Evolutionary conservation across 805 yeast species (phyloP), one percentile per base, ranked within the genome.

Genomic region (Cyberlindnera lachancei): DNA sequence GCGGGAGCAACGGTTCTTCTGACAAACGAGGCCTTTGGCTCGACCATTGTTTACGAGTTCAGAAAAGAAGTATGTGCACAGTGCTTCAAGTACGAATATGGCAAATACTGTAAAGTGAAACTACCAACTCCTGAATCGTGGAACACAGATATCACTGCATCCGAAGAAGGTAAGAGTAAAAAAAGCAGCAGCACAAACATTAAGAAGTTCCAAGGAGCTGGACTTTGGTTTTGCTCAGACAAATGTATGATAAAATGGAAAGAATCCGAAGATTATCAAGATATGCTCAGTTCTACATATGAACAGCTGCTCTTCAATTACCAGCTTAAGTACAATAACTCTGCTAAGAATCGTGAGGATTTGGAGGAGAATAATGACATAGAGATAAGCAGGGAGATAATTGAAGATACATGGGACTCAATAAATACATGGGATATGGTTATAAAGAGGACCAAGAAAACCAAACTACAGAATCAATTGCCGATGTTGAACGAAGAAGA

Each of bases 61-160:
- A 65, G 71, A 30, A 76, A 75, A 41, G 85, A 78, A 44, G 80
- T 73, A 2, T 78, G 86, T 48, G 60, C 68, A 7, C 44, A 48
- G 37, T 78, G 86, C 42, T 73, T 64, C 45, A 33, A 41, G 3
- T 78, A 74, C 41, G 61, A 59, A 20, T 49, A 61, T 40, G 79
- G 81, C 0, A 56, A 52, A 21, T 56, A 58, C 24, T 55, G 73
- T 56, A 75, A 70, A 40, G 45, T 53, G 31, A 68, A 60, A 34
- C 41, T 66, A 1, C 29, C 41, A 1, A 30, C 36, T 12, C 40
- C 45, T 1, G 29, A 39, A 9, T 12, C 16, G 5, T n/a, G n/a
- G n/a, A n/a, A n/a, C n/a, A n/a, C n/a, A n/a, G n/a, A n/a, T n/a
- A n/a, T n/a, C n/a, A n/a, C n/a, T n/a, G n/a, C n/a, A n/a, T n/a